A percentile compares a stretch with the other conserved stretches of the same genome.
These are phyloP conservation scores for Auriscalpium vulgare DNA, from an alignment of 768 basidiomycete species.

Conservation along the genomic window DNA sequence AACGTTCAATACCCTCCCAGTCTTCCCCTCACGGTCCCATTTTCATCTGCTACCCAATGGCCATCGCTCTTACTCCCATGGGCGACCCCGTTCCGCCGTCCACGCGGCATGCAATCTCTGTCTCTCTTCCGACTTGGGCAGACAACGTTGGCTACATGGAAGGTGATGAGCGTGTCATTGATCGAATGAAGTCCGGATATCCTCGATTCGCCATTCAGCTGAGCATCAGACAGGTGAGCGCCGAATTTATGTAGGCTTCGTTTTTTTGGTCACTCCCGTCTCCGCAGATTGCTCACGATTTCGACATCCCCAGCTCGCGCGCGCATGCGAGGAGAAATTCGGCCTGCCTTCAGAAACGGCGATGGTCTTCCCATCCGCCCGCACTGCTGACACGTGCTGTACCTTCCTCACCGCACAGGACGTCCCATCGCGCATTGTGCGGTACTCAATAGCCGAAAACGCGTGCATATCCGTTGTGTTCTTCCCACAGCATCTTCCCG, in stretches of 20 bases:
- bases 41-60: no score
- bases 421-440: slow-evolving; percentile 48
- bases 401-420: slow-evolving; percentile 57
- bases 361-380: slow-evolving; percentile 71
- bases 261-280: background rate
- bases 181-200: slow-evolving; percentile 83
- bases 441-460: slow-evolving; percentile 40
- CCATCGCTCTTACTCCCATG: slow-evolving; percentile 12
- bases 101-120: slow-evolving; percentile 85
- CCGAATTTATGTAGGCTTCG: background rate
- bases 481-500: slow-evolving; percentile 55
- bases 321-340: slow-evolving; percentile 72
- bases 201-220: slow-evolving; percentile 91
- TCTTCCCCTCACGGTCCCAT: no score
- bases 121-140: slow-evolving; percentile 86
- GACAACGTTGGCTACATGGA: slow-evolving; percentile 92
- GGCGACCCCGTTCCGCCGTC: slow-evolving; percentile 56
- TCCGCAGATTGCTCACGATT: background rate
- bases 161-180: slow-evolving; percentile 70
- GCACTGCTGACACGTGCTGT: slow-evolving; percentile 66
- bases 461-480: slow-evolving; percentile 69
- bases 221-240: slow-evolving; percentile 67
- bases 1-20: no score
- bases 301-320: slow-evolving; percentile 51
- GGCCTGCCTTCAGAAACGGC: slow-evolving; percentile 62